Evolutionary conservation across 306 rosid species (phyloP), one percentile per base, ranked within the genome.

Genomic region (Vigna mungo): DNA sequence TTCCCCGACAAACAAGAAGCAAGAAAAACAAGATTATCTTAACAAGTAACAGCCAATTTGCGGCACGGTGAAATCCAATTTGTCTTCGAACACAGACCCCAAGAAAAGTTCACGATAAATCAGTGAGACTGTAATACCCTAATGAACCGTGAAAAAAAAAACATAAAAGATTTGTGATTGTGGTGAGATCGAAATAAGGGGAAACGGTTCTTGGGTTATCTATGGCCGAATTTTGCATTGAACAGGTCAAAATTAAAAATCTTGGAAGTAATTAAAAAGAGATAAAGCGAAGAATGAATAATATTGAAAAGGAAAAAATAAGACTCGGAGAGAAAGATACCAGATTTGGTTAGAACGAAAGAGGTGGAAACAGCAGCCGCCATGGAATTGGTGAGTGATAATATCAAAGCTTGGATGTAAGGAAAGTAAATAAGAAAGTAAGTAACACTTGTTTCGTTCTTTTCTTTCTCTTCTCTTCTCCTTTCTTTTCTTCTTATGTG

Each of bases 291-390:
- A 2, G 15, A 5, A 20, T 18, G 18, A 30, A 65, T 43, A 30
- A 55, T 64, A 20, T 36, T 21, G 53, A n/a, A 60, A 30, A 43
- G 72, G 46, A 6, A 27, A 74, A 21, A 11, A 2, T 13, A 39
- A 25, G 0, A 43, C 1, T 1, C 9, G 12, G 18, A 46, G 20
- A 32, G 2, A 20, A 2, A 5, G 18, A 15, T 80, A 91, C 93
- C 90, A 20, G 88, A 65, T 5, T 67, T 67, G 41, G 90, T 74
- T 9, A 82, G 48, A 67, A 89, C 0, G 83, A 88, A 75, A 3
- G 97, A 89, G 83, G 84, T 78, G 16, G 96, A 86, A 69, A 89
- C 49, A 46, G 91, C 49, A 46, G 91, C 83, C 77, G 96, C 68
- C 98, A 93, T 93, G 4, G 82, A 34, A 65, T 0, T 7, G 34